These are phyloP conservation scores for Phytophthora constricta DNA, from an alignment of 352 stramenopile genomes.

Conservation along the genomic window DNA sequence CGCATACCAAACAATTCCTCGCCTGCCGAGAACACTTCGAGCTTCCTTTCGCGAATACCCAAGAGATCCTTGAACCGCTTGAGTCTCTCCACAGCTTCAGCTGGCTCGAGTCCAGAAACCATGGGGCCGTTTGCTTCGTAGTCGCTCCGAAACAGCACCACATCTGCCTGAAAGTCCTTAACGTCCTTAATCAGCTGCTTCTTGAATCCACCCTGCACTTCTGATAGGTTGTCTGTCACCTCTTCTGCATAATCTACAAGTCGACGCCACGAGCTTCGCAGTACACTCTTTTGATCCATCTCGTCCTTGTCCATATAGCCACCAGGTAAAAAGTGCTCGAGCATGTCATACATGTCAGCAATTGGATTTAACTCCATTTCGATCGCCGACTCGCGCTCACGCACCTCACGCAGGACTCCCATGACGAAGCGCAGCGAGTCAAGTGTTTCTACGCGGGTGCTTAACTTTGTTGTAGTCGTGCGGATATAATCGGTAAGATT, in stretches of 20 bases:
- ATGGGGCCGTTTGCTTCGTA: constrained; percentile 75
- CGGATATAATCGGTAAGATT: constrained; percentile 85
- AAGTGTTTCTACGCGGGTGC: constrained; percentile 68
- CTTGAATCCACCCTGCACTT: constrained; percentile 90
- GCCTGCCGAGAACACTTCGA: constrained; percentile 87
- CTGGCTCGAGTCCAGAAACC: constrained; percentile 77
- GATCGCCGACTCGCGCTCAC: constrained; percentile 87
- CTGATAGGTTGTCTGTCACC: constrained; percentile 85
- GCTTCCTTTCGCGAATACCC: constrained; percentile 74
- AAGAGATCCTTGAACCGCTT: constrained; percentile 89
- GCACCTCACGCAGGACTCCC: constrained; percentile 82
- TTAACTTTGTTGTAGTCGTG: constrained; percentile 75
- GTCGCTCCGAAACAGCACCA: constrained; percentile 67
- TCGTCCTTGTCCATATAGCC: constrained; percentile 90
- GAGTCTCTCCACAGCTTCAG: constrained; percentile 85
- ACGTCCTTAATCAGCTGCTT: constrained; percentile 91
- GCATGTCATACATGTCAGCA: constrained; percentile 91
- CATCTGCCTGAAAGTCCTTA: constrained; percentile 82
- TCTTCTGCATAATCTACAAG: constrained; percentile 91
- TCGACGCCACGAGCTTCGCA: constrained; percentile 85
- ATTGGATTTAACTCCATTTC: constrained; percentile 92
- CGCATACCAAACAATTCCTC: constrained; percentile 92
- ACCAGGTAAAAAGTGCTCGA: constrained; percentile 87
- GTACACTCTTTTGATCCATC: constrained; percentile 91
- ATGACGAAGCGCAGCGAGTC: constrained; percentile 87